Evolutionary conservation across 768 basidiomycete genomes (phyloP).

Genomic region (Termitomyces sp.): DNA sequence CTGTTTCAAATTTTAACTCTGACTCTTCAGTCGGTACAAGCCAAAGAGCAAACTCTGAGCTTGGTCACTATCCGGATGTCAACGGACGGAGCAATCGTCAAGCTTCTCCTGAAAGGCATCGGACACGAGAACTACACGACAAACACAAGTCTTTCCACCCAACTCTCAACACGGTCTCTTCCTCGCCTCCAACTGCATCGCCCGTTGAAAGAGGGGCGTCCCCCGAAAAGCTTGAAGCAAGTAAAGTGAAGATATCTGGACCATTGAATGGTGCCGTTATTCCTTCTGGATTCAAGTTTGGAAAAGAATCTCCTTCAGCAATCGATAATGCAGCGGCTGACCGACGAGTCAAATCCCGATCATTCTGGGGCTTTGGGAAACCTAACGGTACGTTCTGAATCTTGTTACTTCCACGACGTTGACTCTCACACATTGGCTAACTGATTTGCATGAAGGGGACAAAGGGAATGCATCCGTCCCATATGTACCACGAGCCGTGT

Average conservation of each 20-base stretch:
- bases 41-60: constrained; percentile 75
- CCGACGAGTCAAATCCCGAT: constrained; percentile 84
- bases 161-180: constrained; percentile 45
- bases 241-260: constrained; percentile 84
- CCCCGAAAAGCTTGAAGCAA: constrained; percentile 53
- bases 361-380: constrained; percentile 91
- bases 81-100: constrained; percentile 39
- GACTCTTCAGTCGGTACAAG: constrained; percentile 31
- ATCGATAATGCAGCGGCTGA: constrained; percentile 47
- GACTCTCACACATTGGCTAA: not conserved
- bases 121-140: constrained; percentile 46
- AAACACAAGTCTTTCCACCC: constrained; percentile 67
- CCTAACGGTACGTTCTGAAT: constrained; percentile 42
- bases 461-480: constrained; percentile 30
- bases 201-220: constrained; percentile 50
- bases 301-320: constrained; percentile 58
- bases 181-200: constrained; percentile 44
- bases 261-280: constrained; percentile 85
- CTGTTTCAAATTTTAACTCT: constrained; percentile 43
- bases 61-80: constrained; percentile 77
- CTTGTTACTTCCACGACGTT: not conserved
- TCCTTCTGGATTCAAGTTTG: constrained; percentile 89
- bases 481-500: constrained; percentile 69
- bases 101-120: constrained; percentile 54
- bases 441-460: constrained; percentile 29